Evolutionary conservation across 2,329 filamentous ascomycete genomes (phyloP).

Genomic region (Chalara sp.): DNA sequence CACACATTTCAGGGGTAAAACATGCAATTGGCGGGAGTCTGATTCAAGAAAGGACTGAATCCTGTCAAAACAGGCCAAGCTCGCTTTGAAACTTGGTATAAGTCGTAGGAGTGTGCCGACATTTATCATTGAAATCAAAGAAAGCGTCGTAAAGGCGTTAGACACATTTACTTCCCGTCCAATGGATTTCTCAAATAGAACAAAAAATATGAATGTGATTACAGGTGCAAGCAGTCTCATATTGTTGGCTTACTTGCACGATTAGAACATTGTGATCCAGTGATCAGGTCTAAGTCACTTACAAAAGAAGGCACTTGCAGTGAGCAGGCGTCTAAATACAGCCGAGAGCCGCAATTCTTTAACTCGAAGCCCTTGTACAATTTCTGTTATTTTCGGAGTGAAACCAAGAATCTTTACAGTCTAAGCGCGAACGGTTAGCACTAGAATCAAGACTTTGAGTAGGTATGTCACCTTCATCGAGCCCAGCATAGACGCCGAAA

Average conservation of each 20-base stretch:
- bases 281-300: too few species aligned
- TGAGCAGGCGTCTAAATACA: neutral
- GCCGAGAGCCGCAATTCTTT: neutral
- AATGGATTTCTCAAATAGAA: neutral
- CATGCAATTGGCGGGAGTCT: too few species aligned
- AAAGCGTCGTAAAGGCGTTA: neutral
- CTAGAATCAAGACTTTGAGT: neutral
- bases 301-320: neutral
- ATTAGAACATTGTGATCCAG: too few species aligned
- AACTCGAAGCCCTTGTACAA: neutral
- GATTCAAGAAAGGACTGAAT: neutral
- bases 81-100: neutral
- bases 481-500: neutral
- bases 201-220: neutral
- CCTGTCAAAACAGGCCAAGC: neutral
- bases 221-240: neutral
- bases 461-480: neutral
- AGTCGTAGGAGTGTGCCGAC: neutral
- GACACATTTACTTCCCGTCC: neutral
- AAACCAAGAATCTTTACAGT: neutral
- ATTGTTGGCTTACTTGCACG: neutral
- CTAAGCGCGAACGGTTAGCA: neutral
- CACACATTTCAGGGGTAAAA: too few species aligned
- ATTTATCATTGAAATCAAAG: neutral
- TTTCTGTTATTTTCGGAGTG: neutral